These are phyloP conservation scores for Cucurbitaria berberidis DNA, from an alignment of 2,329 filamentous ascomycete genomes.

Conservation along the genomic window DNA sequence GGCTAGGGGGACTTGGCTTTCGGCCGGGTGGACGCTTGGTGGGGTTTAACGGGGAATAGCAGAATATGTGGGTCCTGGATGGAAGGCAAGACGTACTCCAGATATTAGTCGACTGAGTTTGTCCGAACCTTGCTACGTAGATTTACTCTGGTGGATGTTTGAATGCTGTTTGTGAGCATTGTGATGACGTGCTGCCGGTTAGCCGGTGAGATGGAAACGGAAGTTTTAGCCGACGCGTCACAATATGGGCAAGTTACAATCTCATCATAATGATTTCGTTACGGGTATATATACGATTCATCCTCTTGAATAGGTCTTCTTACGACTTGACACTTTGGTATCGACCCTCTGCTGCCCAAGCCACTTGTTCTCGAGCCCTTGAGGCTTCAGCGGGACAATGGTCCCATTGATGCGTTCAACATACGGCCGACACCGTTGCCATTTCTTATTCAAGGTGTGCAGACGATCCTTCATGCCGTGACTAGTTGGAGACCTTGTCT, in stretches of 20 bases:
- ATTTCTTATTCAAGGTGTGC: constrained; percentile 13
- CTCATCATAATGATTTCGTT: too few relatives aligned
- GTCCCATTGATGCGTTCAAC: constrained; percentile 21
- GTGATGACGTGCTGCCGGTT: too few relatives aligned
- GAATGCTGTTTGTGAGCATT: too few relatives aligned
- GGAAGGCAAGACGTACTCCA: too few relatives aligned
- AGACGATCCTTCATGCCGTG: constrained; percentile 1
- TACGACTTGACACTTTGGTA: background rate
- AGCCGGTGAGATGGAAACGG: too few relatives aligned
- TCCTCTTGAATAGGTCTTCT: background rate
- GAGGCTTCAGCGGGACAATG: constrained; percentile 3
- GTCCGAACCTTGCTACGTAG: too few relatives aligned
- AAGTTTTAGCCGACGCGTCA: too few relatives aligned
- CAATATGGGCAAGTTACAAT: too few relatives aligned
- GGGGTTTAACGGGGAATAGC: background rate
- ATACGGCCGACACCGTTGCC: constrained; percentile 17
- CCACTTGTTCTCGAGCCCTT: background rate
- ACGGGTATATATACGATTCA: background rate
- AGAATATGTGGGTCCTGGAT: background rate
- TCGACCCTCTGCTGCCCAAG: background rate
- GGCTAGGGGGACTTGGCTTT: constrained; percentile 21
- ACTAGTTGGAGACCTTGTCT: constrained; percentile 57
- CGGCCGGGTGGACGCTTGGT: constrained; percentile 17
- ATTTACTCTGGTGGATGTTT: too few relatives aligned
- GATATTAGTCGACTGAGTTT: too few relatives aligned